A percentile compares a stretch with the other conserved stretches of the same genome.
Conservation (phyloP, 305 asterid species). For the Fraxinus albicans region DNA sequence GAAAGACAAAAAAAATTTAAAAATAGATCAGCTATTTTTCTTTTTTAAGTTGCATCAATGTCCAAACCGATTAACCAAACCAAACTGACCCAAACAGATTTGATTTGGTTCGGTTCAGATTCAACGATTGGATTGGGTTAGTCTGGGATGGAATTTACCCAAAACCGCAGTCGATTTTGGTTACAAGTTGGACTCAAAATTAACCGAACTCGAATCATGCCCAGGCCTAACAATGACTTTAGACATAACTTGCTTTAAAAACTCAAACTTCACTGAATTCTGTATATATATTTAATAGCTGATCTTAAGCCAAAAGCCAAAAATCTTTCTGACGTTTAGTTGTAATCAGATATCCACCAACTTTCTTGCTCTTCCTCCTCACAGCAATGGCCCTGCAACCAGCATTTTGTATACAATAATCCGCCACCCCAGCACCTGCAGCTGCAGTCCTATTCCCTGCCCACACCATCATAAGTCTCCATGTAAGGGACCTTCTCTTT, state of each 20-base stretch:
- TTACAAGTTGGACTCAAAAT: too few species aligned
- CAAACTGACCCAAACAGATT: too few species aligned
- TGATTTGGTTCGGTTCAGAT: too few species aligned
- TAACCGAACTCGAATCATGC: too few species aligned
- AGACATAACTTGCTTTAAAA: background rate
- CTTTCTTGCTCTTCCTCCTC: conserved; percentile 68
- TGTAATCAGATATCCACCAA: conserved; percentile 74
- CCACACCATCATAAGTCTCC: conserved; percentile 77
- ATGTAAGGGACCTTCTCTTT: conserved; percentile 59
- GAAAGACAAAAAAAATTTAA: too few species aligned
- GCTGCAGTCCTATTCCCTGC: conserved; percentile 39
- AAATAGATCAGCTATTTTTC: too few species aligned
- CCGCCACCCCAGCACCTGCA: conserved; percentile 51
- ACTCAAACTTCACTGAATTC: background rate
- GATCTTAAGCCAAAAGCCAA: conserved; percentile 68
- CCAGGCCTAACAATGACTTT: too few species aligned
- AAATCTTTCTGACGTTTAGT: conserved; percentile 70
- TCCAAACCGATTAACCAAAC: too few species aligned
- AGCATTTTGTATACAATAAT: conserved; percentile 85
- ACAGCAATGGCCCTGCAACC: conserved; percentile 79
- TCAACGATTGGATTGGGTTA: too few species aligned
- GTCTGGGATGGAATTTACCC: too few species aligned
- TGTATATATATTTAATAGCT: background rate
- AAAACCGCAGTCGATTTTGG: too few species aligned
- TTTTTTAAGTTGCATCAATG: too few species aligned